Base-by-base conservation (phyloP, 2,329 filamentous ascomycete genomes). In the Talaromyces sp. region DNA sequence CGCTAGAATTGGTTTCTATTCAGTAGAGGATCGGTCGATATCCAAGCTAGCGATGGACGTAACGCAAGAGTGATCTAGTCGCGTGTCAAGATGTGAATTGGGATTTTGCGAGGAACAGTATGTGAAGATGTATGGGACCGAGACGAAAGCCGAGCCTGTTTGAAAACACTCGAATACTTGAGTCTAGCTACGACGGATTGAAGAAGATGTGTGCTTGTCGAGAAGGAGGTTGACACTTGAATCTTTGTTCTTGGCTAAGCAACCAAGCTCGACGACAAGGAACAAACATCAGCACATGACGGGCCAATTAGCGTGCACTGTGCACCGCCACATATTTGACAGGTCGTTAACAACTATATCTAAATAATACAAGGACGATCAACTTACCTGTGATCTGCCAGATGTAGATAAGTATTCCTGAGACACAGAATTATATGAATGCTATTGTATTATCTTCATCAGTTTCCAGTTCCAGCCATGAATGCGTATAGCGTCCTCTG, bases 261-360 rank as follows among this genome's bases (percentile, higher is more conserved):
- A 52, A 56, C 39, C 35, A 45, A 60, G 64, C 60, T 63, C 41
- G 61, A 5, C 39, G 45, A 22, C 15, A 6, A 49, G 25, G 56
- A 60, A 52, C 56, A 61, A 54, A 56, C 57, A 52, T 19, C 15
- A 37, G 35, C 10, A 25, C 31, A 35, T 19, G 25, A 47, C 31
- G 13, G n/a, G 10, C 64, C 50, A 62, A 62, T 63, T 43, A 33
- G 25, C n/a, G 41, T n/a, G 1, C 8, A 22, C 8, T 3, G 6
- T 27, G 64, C 64, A 66, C 64, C 59, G 64, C 64, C 64, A 66
- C 64, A 65, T 15, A n/a, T 50, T 27, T 25, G 13, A 37, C n/a
- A 35, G 22, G 22, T n/a, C 17, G 25, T 31, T 2, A 5, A n/a
- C 13, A 11, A 37, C 9, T 11, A 13, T 13, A 37, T 37, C 2